Conservation (phyloP, 352 stramenopile genomes). For the Globisporangium camurandrum region DNA sequence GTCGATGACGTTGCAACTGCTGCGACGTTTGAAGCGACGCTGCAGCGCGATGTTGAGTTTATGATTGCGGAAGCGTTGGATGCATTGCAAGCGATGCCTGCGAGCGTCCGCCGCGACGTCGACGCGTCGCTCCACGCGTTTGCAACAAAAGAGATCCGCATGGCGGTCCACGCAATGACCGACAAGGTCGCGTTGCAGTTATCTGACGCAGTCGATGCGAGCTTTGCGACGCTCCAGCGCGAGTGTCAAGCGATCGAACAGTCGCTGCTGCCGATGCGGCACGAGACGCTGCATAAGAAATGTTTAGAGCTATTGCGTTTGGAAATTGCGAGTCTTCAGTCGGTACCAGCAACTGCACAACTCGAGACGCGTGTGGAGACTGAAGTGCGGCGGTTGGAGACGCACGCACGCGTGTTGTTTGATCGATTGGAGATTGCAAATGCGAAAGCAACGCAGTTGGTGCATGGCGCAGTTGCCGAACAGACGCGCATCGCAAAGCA, state of each 20-base stretch:
- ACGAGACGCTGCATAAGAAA: slow-evolving; percentile 35
- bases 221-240: slow-evolving; percentile 42
- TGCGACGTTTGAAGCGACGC: slow-evolving; percentile 41
- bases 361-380: slow-evolving; percentile 36
- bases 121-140: slow-evolving; percentile 35
- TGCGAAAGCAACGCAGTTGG: slow-evolving; percentile 61
- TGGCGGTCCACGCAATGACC: slow-evolving; percentile 63
- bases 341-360: slow-evolving; percentile 39
- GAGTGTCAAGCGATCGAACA: slow-evolving; percentile 55
- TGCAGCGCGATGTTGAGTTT: slow-evolving; percentile 44
- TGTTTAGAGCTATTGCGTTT: slow-evolving; percentile 36
- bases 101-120: slow-evolving; percentile 59
- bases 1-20: slow-evolving; percentile 54
- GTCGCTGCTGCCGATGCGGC: slow-evolving; percentile 53
- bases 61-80: slow-evolving; percentile 51
- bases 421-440: slow-evolving; percentile 70
- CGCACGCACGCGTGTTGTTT: slow-evolving; percentile 59
- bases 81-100: slow-evolving; percentile 37
- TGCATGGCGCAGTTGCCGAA: slow-evolving; percentile 39
- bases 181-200: slow-evolving; percentile 47
- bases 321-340: slow-evolving; percentile 42
- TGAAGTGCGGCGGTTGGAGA: slow-evolving; percentile 43
- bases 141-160: slow-evolving; percentile 58
- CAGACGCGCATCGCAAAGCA: slow-evolving; percentile 42
- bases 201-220: slow-evolving; percentile 43